Evolutionary conservation across 371 early-diverging fungal species (phyloP).

Genomic region (Mortierella sp.): DNA sequence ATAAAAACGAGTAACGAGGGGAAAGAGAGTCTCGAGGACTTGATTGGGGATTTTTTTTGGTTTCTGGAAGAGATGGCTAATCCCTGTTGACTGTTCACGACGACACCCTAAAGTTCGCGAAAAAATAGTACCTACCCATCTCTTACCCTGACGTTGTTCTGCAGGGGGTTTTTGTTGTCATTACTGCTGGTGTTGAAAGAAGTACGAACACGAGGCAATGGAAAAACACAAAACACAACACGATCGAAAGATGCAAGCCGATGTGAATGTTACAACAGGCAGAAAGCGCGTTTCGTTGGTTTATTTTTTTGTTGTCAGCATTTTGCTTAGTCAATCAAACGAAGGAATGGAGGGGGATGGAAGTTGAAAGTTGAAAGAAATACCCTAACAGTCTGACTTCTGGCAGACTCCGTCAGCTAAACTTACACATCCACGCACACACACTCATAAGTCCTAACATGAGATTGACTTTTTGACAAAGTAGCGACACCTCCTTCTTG

Average conservation of each 20-base stretch:
- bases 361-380: not conserved
- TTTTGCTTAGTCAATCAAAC: slow-evolving; percentile 6
- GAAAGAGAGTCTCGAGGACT: not conserved
- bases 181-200: not conserved
- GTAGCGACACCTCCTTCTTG: not conserved
- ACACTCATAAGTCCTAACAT: not conserved
- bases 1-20: not conserved
- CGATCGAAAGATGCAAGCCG: not conserved
- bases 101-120: not conserved
- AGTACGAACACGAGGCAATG: not conserved
- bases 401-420: not conserved
- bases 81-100: not conserved
- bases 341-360: not conserved
- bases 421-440: too few species aligned
- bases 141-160: not conserved
- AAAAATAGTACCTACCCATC: not conserved
- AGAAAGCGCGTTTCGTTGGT: not conserved
- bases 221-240: not conserved
- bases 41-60: not conserved
- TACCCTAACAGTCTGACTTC: not conserved
- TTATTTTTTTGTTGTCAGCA: not conserved
- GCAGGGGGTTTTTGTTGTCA: not conserved
- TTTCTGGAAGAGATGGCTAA: not conserved
- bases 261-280: not conserved
- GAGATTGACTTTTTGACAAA: not conserved